Conservation (phyloP, 495 filamentous ascomycete species). For the Aspergillus homomorphus region DNA sequence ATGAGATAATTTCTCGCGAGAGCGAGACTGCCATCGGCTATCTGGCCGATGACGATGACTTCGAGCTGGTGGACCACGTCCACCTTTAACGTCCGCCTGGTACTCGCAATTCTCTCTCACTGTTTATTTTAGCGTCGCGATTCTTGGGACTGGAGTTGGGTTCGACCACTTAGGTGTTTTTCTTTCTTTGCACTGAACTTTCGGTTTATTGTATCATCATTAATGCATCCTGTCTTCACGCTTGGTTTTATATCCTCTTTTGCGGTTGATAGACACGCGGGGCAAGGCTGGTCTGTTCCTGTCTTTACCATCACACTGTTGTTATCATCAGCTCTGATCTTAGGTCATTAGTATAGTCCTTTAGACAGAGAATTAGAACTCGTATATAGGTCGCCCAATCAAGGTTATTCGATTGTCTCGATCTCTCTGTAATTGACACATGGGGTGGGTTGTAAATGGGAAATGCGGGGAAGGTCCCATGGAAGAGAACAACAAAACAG, state of each 20-base stretch:
- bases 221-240: not conserved
- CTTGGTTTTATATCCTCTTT: not conserved
- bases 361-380: not conserved
- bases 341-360: not conserved
- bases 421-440: not conserved
- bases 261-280: not conserved
- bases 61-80: constrained; percentile 37
- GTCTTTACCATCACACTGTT: not conserved
- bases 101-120: constrained; percentile 3
- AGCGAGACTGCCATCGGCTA: constrained; percentile 35
- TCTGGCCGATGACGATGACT: constrained; percentile 41
- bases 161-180: constrained; percentile 10
- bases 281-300: not conserved
- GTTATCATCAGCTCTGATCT: not conserved
- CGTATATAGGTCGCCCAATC: too few relatives aligned
- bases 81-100: constrained; percentile 19
- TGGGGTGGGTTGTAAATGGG: not conserved
- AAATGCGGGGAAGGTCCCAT: not conserved
- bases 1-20: constrained; percentile 52
- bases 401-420: not conserved
- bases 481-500: too few relatives aligned
- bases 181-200: not conserved
- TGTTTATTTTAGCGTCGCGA: constrained; percentile 10
- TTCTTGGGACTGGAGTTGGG: constrained; percentile 13
- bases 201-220: not conserved